Conservation (phyloP, 2,329 filamentous ascomycete species). For the Emmonsiellopsis sp. region DNA sequence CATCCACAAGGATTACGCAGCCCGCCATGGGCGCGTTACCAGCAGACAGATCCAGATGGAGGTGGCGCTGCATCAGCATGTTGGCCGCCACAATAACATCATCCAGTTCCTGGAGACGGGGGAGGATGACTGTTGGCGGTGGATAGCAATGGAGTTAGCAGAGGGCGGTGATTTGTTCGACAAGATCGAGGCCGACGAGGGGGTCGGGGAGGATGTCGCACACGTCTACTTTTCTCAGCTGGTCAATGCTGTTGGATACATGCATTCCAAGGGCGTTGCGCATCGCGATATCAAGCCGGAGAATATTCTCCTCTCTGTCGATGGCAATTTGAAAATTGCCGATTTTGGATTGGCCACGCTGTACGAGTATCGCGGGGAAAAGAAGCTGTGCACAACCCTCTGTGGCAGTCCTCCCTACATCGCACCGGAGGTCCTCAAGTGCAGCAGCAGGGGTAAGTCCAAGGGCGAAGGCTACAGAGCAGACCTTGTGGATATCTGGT, state of each 20-base stretch:
- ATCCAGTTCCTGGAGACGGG: slow-evolving; percentile 87
- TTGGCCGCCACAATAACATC: slow-evolving; percentile 84
- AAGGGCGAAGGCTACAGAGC: slow-evolving; percentile 45
- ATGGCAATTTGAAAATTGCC: slow-evolving; percentile 84
- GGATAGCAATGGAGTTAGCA: slow-evolving; percentile 97
- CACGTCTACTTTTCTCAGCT: slow-evolving; percentile 95
- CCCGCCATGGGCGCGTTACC: slow-evolving; percentile 78
- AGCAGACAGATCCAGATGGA: slow-evolving; percentile 88
- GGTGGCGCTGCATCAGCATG: slow-evolving; percentile 77
- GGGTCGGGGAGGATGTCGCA: slow-evolving; percentile 87
- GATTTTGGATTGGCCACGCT: slow-evolving; percentile 95
- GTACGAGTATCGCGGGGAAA: slow-evolving; percentile 78
- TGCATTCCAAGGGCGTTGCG: slow-evolving; percentile 91
- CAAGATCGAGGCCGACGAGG: slow-evolving; percentile 97
- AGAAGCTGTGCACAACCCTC: slow-evolving; percentile 76
- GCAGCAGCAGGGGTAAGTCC: slow-evolving; percentile 42
- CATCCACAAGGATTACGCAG: slow-evolving; percentile 94
- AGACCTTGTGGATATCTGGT: slow-evolving; percentile 89
- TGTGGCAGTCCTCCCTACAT: slow-evolving; percentile 97
- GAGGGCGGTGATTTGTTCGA: slow-evolving; percentile 95
- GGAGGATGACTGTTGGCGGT: slow-evolving; percentile 79
- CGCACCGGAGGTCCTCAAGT: slow-evolving; percentile 73
- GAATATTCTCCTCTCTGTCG: slow-evolving; percentile 80
- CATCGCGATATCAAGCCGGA: slow-evolving; percentile 91
- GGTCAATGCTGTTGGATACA: slow-evolving; percentile 81